Base-by-base conservation (phyloP, 208 protist genomes). In the Trypanosoma avium region DNA sequence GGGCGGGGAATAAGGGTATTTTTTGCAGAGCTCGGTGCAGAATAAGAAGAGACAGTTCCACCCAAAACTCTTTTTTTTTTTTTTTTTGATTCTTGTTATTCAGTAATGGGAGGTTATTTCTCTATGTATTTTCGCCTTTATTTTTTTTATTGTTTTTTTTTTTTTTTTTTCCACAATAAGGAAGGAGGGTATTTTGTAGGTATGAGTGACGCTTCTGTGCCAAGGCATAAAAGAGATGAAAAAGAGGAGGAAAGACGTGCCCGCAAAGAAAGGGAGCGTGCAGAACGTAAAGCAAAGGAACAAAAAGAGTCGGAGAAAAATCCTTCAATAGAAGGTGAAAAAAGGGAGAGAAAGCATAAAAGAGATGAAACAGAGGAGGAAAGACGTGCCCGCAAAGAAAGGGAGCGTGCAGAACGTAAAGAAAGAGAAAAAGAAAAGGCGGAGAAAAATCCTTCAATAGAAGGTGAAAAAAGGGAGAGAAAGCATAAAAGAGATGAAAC, bases 321-420 rank as follows among this genome's bases (percentile, higher is more conserved):
- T 5, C 49, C 13, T 19, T 9, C 4, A 27, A 32, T 19, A 45
- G 53, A 64, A 36, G 61, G 27, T 15, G 62, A 53, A 8, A 55
- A 52, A 35, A 70, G 68, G 48, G 57, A 69, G 36, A 12, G 47
- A 33, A 67, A 53, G 36, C 46, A 38, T 4, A 67, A 57, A 53
- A 49, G 63, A 5, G 52, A 67, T 40, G 88, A 95, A 47, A 86
- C 85, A 0, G 83, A 94, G 47, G 88, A 94, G 60, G 85, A 92
- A 56, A 77, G 85, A 0, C 71, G 73, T 0, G 71, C 73, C 3
- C 81, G 88, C 33, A 90, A 92, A 59, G 81, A 92, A 60, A 64
- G 65, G 9, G 83, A 87, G 58, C 71, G 61, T 21, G 61, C 60
- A 19, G 68, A 71, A 30, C 48, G 68, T 0, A 68, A 63, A 32